Conservation (phyloP, 768 basidiomycete species). For the Chalciporus piperatus region DNA sequence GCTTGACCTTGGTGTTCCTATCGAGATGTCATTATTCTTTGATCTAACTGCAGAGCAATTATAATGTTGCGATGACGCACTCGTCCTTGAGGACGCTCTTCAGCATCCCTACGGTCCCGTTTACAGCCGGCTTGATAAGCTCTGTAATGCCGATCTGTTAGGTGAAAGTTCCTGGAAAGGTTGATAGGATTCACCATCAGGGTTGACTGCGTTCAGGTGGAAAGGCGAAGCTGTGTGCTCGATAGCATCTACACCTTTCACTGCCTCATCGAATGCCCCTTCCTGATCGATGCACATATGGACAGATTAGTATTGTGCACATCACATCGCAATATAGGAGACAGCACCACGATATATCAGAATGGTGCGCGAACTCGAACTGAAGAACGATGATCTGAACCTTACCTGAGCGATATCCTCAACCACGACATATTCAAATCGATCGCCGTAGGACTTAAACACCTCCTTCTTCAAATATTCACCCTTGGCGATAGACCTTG, state of each 20-base stretch:
- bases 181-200: conserved; percentile 27
- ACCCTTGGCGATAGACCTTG: conserved; percentile 61
- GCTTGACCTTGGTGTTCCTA: conserved; percentile 48
- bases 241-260: conserved; percentile 72
- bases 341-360: not conserved
- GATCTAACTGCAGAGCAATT: not conserved
- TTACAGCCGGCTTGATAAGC: conserved; percentile 66
- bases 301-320: not conserved
- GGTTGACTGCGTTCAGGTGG: conserved; percentile 43
- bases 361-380: not conserved
- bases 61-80: conserved; percentile 26
- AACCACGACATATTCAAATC: conserved; percentile 64
- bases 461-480: conserved; percentile 48
- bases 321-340: not conserved
- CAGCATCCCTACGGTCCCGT: conserved; percentile 65
- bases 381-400: not conserved
- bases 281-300: conserved; percentile 34
- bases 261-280: conserved; percentile 76
- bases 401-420: conserved; percentile 61
- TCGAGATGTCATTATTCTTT: not conserved
- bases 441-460: conserved; percentile 53
- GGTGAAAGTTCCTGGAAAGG: no score
- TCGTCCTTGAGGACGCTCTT: conserved; percentile 54
- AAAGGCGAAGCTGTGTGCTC: conserved; percentile 69
- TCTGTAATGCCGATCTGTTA: conserved; percentile 35